Conservation (phyloP, 2,329 filamentous ascomycete species). For the Metarhizium robertsii region DNA sequence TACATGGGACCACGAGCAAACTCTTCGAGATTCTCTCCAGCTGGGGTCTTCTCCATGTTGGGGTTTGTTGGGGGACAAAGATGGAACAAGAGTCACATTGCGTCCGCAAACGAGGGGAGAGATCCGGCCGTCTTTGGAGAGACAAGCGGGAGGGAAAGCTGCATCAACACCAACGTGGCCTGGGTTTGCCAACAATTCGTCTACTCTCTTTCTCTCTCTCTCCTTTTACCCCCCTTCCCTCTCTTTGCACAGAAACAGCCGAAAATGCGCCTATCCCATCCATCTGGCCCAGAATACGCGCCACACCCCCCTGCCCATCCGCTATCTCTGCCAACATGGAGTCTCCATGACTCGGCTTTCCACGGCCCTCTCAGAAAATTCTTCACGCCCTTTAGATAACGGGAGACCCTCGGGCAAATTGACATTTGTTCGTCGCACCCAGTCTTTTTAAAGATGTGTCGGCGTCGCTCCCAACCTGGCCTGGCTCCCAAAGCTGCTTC, state of each 20-base stretch:
- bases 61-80: not conserved
- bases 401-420: not conserved
- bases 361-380: not conserved
- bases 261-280: too few species aligned
- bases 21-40: not conserved
- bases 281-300: too few species aligned
- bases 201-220: too few species aligned
- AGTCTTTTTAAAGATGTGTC: not conserved
- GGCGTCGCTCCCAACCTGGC: not conserved
- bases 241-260: too few species aligned
- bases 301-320: not conserved
- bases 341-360: slow-evolving; percentile 6
- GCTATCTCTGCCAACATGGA: not conserved
- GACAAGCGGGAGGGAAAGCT: too few species aligned
- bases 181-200: too few species aligned
- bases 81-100: not conserved
- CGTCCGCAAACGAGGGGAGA: not conserved
- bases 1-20: not conserved
- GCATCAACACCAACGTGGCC: too few species aligned
- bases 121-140: not conserved
- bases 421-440: not conserved
- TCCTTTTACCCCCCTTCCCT: too few species aligned
- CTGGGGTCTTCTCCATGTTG: not conserved
- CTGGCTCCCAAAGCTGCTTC: not conserved
- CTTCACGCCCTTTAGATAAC: slow-evolving; percentile 2